Base-by-base conservation (phyloP, 805 yeast species). In the Lachancea fermentati region DNA sequence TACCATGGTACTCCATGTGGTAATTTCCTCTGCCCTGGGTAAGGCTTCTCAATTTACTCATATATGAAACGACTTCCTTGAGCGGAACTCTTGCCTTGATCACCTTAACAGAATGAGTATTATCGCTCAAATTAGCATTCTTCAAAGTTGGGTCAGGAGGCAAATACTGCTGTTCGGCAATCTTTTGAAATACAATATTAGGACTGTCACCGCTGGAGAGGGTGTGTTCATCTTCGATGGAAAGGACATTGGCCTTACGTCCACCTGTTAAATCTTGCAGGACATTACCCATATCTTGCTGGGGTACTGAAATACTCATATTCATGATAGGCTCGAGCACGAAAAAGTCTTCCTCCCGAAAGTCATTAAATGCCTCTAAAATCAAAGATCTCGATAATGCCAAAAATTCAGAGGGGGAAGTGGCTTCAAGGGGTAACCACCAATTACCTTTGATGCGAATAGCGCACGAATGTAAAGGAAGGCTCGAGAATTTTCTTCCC, bases 11-110 rank as follows among this genome's bases (percentile, higher is more conserved):
- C 11, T 75, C 72, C 95, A 91, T 85, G 44, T 78, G 78, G 60
- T 85, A 88, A 2, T 79, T 74, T 2, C 89, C 95, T 32, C 95
- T 71, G 1, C 98, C 98, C 55, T 87, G 88, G 0, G 97, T 89
- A 50, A 88, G 66, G 28, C 93, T 81, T 51, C 97, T 66, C 34
- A 93, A 66, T 45, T 75, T 76, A 8, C 80, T 77, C 43, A 87
- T 70, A 58, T 93, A 93, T 0, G 97, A 96, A 35, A 88, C 75
- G 96, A 93, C 88, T 45, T 83, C 94, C 45, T 81, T 73, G 55
- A 93, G 67, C 3, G 98, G 97, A 0, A 88, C 89, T 37, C 73
- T 75, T 0, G 96, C 96, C n/a, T 67, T 67, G 25, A 93, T 75
- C 5, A 73, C 63, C 62, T 85, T 78, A 9, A 46, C 47, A 16